Base-by-base conservation (phyloP, 1,284 basidiomycete genomes). In the Malassezia equina region DNA sequence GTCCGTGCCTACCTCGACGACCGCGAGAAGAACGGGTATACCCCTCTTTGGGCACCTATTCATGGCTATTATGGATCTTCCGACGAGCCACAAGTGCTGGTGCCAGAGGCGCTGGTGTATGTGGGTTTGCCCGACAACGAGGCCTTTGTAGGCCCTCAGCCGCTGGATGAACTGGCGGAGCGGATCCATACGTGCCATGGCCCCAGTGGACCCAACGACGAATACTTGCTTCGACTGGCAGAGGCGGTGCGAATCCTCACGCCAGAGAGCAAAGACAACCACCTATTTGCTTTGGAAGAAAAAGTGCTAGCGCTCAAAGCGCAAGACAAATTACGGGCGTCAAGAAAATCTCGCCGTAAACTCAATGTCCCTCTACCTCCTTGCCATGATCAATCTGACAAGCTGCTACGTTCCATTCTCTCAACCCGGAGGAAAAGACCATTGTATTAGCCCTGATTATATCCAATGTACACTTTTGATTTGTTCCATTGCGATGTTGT, bases 1-100 rank as follows among this genome's bases (percentile, higher is more conserved):
- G 88, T 89, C 13, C 79, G 84, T 34, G 84, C 84, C 48, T 88
- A 90, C 71, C 76, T 90, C 67, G 88, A 88, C 85, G 68, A 86
- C 67, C 79, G 88, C 56, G 87, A 89, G 77, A 88, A 88, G 80
- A 85, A 83, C 45, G 55, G 70, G 39, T 63, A 55, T 51, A 57
- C 59, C 13, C 51, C 69, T 4, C 58, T 65, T 50, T 47, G 58
- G 27, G 65, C 61, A 12, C 52, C 62, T 6, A 58, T 73, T 23
- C 15, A 19, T 4, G 36, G 36, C 7, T 39, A 39, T 12, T 11
- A 49, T 21, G 25, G 33, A 23, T 12, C 31, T 7, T 24, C 32
- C 15, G 46, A 49, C 7, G n/a, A 42, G 17, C 29, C 40, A 7
- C 46, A 36, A 3, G 82, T 86, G 62, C 74, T 75, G 76, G 76